Evolutionary conservation across 2,329 filamentous ascomycete genomes (phyloP).

Genomic region (Pseudogymnoascus sp.): DNA sequence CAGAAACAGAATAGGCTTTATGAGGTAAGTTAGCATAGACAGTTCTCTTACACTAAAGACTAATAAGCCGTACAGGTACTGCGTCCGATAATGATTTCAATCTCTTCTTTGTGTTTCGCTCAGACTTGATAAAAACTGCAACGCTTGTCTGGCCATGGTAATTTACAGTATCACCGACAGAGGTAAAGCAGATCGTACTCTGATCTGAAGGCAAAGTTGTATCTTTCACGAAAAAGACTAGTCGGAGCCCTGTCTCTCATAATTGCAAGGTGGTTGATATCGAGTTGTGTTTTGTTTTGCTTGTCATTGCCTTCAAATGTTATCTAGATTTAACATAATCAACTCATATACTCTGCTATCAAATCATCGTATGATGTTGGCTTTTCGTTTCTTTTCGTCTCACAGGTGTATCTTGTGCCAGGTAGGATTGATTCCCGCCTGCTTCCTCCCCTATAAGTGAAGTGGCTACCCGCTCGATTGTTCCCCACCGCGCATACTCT

Average conservation of each 20-base stretch:
- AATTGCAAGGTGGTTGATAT: neutral
- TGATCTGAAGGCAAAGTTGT: neutral
- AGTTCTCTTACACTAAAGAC: neutral
- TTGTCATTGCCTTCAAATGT: neutral
- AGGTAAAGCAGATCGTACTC: neutral
- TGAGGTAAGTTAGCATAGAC: neutral
- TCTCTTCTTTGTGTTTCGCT: neutral
- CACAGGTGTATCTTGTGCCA: neutral
- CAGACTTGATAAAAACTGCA: neutral
- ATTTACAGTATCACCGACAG: neutral
- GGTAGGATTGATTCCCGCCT: neutral
- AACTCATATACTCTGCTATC: neutral
- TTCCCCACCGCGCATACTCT: conserved; percentile 6
- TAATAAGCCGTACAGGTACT: neutral
- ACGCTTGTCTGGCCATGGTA: neutral
- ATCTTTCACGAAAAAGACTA: neutral
- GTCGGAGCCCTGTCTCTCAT: neutral
- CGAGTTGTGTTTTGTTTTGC: neutral
- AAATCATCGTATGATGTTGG: neutral
- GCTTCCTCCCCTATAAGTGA: neutral
- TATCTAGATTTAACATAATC: neutral
- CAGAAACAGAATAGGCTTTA: neutral
- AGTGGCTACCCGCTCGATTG: neutral
- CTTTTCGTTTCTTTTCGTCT: neutral
- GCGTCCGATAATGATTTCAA: neutral